phyloP scores from a whole-genome alignment of 169 alveolate species.

The Sarcocystis neurona region DNA sequence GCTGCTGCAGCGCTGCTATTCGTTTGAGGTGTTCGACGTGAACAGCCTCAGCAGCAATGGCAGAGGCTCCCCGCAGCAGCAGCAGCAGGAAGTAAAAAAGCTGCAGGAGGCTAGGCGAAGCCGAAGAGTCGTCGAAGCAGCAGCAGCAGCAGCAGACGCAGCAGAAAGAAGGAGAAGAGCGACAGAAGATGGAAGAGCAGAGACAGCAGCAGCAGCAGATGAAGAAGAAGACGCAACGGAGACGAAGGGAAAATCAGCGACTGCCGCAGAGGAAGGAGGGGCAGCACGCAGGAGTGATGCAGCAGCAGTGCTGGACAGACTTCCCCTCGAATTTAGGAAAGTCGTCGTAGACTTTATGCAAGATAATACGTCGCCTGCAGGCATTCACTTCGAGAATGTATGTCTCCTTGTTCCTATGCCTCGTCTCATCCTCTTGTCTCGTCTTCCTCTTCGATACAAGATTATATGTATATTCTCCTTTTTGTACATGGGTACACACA shows the following conservation, averaged over 20 bases:
- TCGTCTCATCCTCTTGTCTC: background rate
- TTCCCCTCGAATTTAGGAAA: background rate
- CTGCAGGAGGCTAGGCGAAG: too few relatives aligned
- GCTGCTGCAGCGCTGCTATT: too few relatives aligned
- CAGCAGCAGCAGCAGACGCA: background rate
- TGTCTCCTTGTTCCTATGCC: background rate
- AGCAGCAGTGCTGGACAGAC: background rate
- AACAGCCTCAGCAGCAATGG: too few relatives aligned
- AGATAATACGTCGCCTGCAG: background rate
- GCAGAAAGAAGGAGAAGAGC: background rate
- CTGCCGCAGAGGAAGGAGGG: background rate
- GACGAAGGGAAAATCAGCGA: background rate
- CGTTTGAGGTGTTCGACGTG: too few relatives aligned
- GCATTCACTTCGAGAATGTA: conserved; percentile 16
- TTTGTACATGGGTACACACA: background rate
- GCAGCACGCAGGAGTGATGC: background rate
- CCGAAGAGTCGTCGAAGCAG: background rate
- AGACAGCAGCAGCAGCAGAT: background rate
- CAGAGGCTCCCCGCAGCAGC: too few relatives aligned
- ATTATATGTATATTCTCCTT: background rate
- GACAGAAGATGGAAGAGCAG: background rate
- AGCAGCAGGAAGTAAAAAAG: too few relatives aligned
- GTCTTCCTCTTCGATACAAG: background rate
- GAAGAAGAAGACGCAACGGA: background rate
- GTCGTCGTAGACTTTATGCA: background rate